Evolutionary conservation across 1,284 basidiomycete genomes (phyloP).

Genomic region (Sporisorium exsertum): DNA sequence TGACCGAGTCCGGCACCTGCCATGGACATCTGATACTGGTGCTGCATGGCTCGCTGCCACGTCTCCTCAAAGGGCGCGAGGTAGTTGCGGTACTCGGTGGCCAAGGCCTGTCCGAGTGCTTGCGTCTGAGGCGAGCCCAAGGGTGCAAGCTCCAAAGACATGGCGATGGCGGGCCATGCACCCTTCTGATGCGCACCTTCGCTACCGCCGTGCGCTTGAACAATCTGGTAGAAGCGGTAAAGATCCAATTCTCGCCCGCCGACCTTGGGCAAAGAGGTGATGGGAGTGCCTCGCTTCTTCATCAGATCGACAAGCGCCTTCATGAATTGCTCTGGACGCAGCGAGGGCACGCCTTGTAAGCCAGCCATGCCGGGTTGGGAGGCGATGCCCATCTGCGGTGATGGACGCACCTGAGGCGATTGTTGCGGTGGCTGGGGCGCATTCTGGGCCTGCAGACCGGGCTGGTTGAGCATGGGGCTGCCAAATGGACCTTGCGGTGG

Average conservation of each 20-base stretch:
- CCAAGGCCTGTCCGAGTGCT: constrained; percentile 49
- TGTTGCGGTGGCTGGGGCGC: constrained; percentile 34
- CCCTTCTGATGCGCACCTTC: constrained; percentile 60
- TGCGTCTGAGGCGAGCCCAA: constrained; percentile 55
- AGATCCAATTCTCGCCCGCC: constrained; percentile 60
- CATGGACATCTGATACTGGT: constrained; percentile 62
- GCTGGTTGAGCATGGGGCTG: constrained; percentile 46
- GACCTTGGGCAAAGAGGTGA: constrained; percentile 53
- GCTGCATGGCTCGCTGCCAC: constrained; percentile 64
- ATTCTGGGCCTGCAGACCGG: constrained; percentile 24
- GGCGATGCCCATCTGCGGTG: constrained; percentile 40
- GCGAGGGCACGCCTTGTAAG: constrained; percentile 39
- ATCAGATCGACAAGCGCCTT: constrained; percentile 62
- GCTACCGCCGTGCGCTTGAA: constrained; percentile 63
- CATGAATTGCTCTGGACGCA: constrained; percentile 63
- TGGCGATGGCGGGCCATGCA: constrained; percentile 59
- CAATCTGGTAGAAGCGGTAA: constrained; percentile 62
- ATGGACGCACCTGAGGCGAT: constrained; percentile 39
- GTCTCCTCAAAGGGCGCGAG: constrained; percentile 64
- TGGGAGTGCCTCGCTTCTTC: constrained; percentile 60
- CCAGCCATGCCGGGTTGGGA: constrained; percentile 36
- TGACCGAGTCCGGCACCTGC: constrained; percentile 36
- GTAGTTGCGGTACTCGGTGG: constrained; percentile 56
- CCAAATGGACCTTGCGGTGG: constrained; percentile 46
- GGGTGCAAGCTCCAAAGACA: constrained; percentile 57